Percentiles rank a stretch among this genome's conserved stretches.
Evolutionary conservation across 345 rosid genomes (phyloP).

Genomic region (Corymbia maculata): DNA sequence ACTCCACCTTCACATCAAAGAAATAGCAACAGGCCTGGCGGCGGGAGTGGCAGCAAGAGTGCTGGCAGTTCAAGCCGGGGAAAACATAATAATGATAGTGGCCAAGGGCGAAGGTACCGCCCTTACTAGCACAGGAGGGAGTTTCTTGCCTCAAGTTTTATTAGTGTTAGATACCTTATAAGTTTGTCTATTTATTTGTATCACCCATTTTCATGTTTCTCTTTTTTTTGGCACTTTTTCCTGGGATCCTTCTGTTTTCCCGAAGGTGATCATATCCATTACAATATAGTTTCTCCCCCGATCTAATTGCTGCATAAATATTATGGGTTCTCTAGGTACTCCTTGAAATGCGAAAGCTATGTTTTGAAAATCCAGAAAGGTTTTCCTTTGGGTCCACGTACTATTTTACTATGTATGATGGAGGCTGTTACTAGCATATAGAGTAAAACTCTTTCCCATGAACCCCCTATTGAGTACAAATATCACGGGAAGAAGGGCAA

Average conservation of each 20-base stretch:
- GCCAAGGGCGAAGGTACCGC: slow-evolving; percentile 66
- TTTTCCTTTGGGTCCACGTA: neutral
- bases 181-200: neutral
- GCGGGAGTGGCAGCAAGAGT: slow-evolving; percentile 22
- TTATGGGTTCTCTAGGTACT: neutral
- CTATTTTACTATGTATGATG: neutral
- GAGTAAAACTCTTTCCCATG: neutral
- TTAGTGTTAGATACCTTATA: neutral
- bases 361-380: neutral
- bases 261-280: neutral
- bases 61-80: slow-evolving; percentile 44
- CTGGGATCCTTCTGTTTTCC: neutral
- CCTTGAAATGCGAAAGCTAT: neutral
- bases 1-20: slow-evolving; percentile 38
- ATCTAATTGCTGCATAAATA: neutral
- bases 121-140: slow-evolving; percentile 35
- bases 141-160: neutral
- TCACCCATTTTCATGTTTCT: neutral
- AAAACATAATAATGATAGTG: slow-evolving; percentile 40
- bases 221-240: neutral
- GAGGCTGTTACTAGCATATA: neutral
- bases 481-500: neutral
- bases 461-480: neutral
- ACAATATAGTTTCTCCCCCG: neutral
- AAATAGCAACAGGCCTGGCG: slow-evolving; percentile 26